Evolutionary conservation across 805 yeast genomes (phyloP).

Genomic region (Ascoidea rubescens): DNA sequence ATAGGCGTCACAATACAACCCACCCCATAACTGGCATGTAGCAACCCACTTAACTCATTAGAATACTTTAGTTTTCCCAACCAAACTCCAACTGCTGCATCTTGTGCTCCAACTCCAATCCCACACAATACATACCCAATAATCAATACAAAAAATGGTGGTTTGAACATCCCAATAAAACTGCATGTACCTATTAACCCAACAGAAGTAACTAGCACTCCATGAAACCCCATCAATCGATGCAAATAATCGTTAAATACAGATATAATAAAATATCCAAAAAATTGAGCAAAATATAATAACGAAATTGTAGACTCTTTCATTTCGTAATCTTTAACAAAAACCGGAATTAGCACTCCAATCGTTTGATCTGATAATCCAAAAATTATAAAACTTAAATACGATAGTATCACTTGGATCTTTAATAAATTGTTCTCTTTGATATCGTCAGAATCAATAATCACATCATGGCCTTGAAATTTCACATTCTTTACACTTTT

Average conservation of each 20-base stretch:
- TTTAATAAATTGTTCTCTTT: slow-evolving; percentile 20
- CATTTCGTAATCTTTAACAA: slow-evolving; percentile 32
- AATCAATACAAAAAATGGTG: slow-evolving; percentile 28
- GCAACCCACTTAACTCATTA: slow-evolving; percentile 42
- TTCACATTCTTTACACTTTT: not conserved
- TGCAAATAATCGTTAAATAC: slow-evolving; percentile 30
- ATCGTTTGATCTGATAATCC: slow-evolving; percentile 50
- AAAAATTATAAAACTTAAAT: slow-evolving; percentile 26
- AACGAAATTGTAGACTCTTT: slow-evolving; percentile 33
- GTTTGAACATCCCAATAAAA: slow-evolving; percentile 22
- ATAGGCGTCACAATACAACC: slow-evolving; percentile 66
- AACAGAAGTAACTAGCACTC: slow-evolving; percentile 25
- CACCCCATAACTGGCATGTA: slow-evolving; percentile 59
- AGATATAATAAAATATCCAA: slow-evolving; percentile 44
- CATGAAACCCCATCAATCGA: slow-evolving; percentile 30
- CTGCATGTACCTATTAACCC: slow-evolving; percentile 24
- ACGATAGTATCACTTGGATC: slow-evolving; percentile 28
- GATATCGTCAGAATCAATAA: slow-evolving; percentile 24
- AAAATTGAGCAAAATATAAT: slow-evolving; percentile 35
- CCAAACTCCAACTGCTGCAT: slow-evolving; percentile 42
- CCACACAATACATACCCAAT: slow-evolving; percentile 30
- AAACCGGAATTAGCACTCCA: slow-evolving; percentile 42
- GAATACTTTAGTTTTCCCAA: slow-evolving; percentile 30
- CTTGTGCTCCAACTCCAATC: slow-evolving; percentile 41
- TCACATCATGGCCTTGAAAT: slow-evolving; percentile 13